Evolutionary conservation across 176 grass and related monocot species (phyloP).

Genomic region (Triticum dicoccoides): DNA sequence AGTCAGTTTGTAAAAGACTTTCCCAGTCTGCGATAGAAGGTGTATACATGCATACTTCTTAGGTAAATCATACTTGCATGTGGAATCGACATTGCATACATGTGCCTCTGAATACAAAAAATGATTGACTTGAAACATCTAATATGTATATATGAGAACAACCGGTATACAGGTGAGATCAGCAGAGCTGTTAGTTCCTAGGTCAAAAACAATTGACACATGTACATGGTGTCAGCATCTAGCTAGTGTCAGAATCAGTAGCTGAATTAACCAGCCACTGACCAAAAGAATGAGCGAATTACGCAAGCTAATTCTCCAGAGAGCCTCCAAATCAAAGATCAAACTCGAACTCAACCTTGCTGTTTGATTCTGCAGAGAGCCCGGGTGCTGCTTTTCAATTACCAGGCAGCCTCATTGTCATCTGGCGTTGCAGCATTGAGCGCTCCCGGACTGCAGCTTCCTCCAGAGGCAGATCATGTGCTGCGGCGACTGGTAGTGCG

Average conservation of each 20-base stretch:
- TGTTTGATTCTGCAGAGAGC: not conserved
- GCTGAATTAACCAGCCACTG: conserved; percentile 7
- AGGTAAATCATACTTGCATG: not conserved
- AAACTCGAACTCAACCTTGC: not conserved
- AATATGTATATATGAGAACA: not conserved
- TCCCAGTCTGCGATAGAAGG: no score
- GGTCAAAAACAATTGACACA: conserved; percentile 34
- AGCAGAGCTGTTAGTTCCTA: not conserved
- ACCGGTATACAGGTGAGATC: not conserved
- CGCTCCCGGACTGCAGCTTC: conserved; percentile 44
- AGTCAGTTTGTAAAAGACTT: not conserved
- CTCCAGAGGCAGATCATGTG: conserved; percentile 75
- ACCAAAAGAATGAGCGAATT: not conserved
- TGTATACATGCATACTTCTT: no score
- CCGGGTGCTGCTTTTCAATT: not conserved
- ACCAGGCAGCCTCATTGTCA: not conserved
- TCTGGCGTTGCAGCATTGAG: conserved; percentile 59
- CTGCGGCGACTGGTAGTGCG: conserved; percentile 71
- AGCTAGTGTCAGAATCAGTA: conserved; percentile 26
- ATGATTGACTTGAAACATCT: not conserved
- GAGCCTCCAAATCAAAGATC: not conserved
- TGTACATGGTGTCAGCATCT: not conserved
- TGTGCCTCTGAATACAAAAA: not conserved
- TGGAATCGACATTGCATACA: not conserved
- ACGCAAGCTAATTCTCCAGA: no score